Evolutionary conservation across 768 basidiomycete genomes (phyloP).

Genomic region (Kwoniella dejecticola): DNA sequence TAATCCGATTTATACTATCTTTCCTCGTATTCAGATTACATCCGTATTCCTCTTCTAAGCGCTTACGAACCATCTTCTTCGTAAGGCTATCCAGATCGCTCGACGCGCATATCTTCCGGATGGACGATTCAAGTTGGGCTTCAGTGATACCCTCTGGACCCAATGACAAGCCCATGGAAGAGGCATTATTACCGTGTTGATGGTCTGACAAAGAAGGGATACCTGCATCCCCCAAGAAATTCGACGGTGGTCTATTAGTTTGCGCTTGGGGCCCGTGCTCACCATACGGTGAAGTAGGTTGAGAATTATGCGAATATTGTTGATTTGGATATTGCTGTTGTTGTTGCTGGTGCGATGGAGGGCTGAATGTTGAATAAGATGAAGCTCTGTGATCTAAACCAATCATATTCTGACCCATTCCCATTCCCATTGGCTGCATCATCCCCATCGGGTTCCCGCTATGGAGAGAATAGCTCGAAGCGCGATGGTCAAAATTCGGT

Average conservation of each 20-base stretch:
- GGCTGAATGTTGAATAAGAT: slow-evolving; percentile 15
- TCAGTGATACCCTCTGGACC: slow-evolving; percentile 45
- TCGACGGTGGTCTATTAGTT: slow-evolving; percentile 20
- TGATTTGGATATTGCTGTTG: slow-evolving; percentile 1
- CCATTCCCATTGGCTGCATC: background rate
- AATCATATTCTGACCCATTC: slow-evolving; percentile 15
- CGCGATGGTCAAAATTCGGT: slow-evolving; percentile 16
- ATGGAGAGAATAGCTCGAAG: slow-evolving; percentile 25
- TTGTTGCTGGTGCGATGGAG: slow-evolving; percentile 1
- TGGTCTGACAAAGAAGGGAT: background rate
- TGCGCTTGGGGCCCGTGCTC: background rate
- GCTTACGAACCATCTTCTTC: slow-evolving; percentile 83
- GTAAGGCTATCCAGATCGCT: slow-evolving; percentile 89
- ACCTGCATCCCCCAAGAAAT: slow-evolving; percentile 33
- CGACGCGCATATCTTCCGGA: slow-evolving; percentile 69
- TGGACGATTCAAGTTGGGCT: slow-evolving; percentile 56
- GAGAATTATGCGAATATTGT: no score
- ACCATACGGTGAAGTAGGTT: no score
- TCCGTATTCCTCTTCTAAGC: slow-evolving; percentile 78
- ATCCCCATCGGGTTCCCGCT: slow-evolving; percentile 2
- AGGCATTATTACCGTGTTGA: background rate
- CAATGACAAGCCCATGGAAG: slow-evolving; percentile 12
- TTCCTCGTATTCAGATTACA: slow-evolving; percentile 64
- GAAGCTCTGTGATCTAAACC: slow-evolving; percentile 18
- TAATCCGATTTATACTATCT: slow-evolving; percentile 54